A percentile compares a stretch with the other conserved stretches of the same genome.
Evolutionary conservation across 495 filamentous ascomycete genomes (phyloP).

Genomic region (Chaetomidium leptoderma): DNA sequence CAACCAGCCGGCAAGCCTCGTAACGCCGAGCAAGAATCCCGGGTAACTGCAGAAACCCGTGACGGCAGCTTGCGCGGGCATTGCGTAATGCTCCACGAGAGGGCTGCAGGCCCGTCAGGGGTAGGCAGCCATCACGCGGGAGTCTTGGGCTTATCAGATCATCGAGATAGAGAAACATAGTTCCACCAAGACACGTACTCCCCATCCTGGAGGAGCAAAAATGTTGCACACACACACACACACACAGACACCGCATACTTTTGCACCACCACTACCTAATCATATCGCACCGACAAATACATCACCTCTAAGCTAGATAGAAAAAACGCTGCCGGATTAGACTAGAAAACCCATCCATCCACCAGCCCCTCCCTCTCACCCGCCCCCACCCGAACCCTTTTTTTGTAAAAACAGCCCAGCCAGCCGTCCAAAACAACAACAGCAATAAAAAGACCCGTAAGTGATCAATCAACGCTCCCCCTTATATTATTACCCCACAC

Average conservation of each 20-base stretch:
- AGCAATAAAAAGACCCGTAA: background rate
- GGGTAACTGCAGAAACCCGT: background rate
- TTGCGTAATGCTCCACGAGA: constrained; percentile 11
- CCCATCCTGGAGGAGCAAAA: no score
- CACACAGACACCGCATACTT: no score
- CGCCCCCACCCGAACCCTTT: background rate
- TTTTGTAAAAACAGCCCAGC: background rate
- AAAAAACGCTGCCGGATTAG: no score
- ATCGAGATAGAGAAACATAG: no score
- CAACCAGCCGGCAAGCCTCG: constrained; percentile 1
- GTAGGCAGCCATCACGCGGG: background rate
- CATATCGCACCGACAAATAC: no score
- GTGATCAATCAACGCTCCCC: background rate
- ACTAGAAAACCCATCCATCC: background rate
- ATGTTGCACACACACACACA: no score
- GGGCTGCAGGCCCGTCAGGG: background rate
- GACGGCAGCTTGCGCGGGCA: constrained; percentile 13
- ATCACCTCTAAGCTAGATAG: no score
- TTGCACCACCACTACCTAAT: no score
- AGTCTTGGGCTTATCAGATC: constrained; percentile 4
- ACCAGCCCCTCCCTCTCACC: background rate
- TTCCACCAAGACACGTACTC: no score
- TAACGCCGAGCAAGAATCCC: constrained; percentile 12
- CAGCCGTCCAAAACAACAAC: background rate
- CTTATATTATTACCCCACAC: background rate